phyloP scores from a whole-genome alignment of 164 flowering plant genomes.

The Umbilicus rupestris region DNA sequence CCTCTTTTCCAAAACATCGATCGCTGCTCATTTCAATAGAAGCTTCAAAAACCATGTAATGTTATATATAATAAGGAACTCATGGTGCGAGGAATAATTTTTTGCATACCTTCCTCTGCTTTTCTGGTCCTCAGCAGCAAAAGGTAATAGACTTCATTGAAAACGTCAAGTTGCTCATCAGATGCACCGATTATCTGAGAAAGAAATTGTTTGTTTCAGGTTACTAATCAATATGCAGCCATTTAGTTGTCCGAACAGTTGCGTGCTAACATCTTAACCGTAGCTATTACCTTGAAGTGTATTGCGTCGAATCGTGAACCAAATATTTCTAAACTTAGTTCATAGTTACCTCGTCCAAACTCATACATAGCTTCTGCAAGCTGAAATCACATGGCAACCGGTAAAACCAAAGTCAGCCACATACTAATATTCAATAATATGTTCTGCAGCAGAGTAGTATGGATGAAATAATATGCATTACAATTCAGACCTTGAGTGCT shows the following conservation, averaged over 20 bases:
- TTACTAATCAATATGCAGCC: background rate
- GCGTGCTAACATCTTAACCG: background rate
- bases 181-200: constrained; percentile 80
- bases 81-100: background rate
- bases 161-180: constrained; percentile 82
- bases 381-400: constrained; percentile 20
- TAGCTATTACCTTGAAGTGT: constrained; percentile 45
- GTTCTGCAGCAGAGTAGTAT: background rate
- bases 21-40: constrained; percentile 30
- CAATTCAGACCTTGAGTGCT: constrained; percentile 47
- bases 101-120: constrained; percentile 36
- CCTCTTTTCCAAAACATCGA: constrained; percentile 49
- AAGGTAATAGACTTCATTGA: constrained; percentile 62
- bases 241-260: background rate
- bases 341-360: constrained; percentile 53
- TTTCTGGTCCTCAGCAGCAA: constrained; percentile 51
- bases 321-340: constrained; percentile 44
- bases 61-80: background rate
- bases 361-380: constrained; percentile 77
- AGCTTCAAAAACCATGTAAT: background rate
- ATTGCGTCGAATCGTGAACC: constrained; percentile 63
- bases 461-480: background rate
- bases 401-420: background rate
- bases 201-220: background rate
- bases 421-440: background rate